Base-by-base conservation (phyloP, 176 grass and related monocot species). In the Paspalum notatum region DNA sequence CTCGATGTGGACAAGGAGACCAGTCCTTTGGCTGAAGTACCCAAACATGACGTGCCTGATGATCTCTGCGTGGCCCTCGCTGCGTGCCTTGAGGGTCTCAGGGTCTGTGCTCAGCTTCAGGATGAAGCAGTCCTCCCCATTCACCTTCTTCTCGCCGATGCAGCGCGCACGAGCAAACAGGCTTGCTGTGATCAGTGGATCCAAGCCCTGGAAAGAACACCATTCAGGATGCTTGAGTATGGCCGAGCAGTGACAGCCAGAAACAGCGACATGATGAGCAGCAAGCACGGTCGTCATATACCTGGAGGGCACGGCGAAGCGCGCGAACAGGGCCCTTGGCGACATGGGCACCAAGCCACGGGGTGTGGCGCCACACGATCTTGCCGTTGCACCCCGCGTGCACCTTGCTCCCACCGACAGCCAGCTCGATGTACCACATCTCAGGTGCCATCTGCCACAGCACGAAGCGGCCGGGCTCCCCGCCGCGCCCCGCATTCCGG, bases 361-460 rank as follows among this genome's bases (percentile, higher is more conserved):
- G 86, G 6, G 92, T 91, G 25, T 91, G 92, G 72, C 84, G 89
- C 92, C 92, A 94, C 65, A 91, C 80, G 3, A 94, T 77, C 51
- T 81, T 71, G 50, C 86, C 89, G 37, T 94, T 94, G 89, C 89
- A 91, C 24, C 92, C 92, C 7, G 87, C 87, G 13, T 88, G 89
- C 65, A 94, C 75, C 83, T 89, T 94, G 81, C 89, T 91, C 41
- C 89, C 92, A 15, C 89, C 86, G 83, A 94, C 62, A 5, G 70
- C 89, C 57, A 94, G 56, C n/a, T 94, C 92, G 51, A 94, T 80
- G 45, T 91, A 94, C 92, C 92, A 94, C 71, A 81, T 83, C 21
- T 89, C 80, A 47, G 92, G 89, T 26, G 80, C 89, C 83, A 91
- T 94, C 83, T 94, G 89, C 92, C 92, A 94, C 1, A 94, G 86